Conservation (phyloP, 768 basidiomycete species). For the Hirschioporus abietinus region DNA sequence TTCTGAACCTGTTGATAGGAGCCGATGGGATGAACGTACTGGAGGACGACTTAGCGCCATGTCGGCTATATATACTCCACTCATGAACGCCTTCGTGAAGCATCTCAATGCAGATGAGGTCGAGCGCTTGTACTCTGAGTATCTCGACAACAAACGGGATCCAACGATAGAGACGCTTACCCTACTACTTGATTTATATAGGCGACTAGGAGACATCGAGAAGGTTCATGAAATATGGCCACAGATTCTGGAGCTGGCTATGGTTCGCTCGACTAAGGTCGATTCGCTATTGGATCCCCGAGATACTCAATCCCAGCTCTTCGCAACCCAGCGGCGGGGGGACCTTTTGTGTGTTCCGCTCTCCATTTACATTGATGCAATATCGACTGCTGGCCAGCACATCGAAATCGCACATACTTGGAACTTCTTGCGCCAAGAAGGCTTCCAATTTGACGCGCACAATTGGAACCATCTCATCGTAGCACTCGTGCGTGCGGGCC, state of each 20-base stretch:
- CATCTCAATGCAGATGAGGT: constrained; percentile 44
- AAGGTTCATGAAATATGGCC: constrained; percentile 63
- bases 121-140: constrained; percentile 49
- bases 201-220: constrained; percentile 48
- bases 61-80: constrained; percentile 54
- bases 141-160: constrained; percentile 47
- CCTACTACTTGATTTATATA: constrained; percentile 67
- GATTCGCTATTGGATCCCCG: constrained; percentile 27
- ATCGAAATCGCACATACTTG: constrained; percentile 58
- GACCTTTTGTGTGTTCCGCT: constrained; percentile 70
- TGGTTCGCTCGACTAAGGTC: constrained; percentile 30
- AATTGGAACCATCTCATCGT: constrained; percentile 89
- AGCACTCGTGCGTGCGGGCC: constrained; percentile 73
- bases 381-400: constrained; percentile 62
- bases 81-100: constrained; percentile 48
- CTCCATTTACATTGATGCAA: constrained; percentile 73
- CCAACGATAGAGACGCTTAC: constrained; percentile 58
- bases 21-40: constrained; percentile 29
- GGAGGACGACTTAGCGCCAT: constrained; percentile 39
- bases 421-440: constrained; percentile 52
- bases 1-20: not conserved
- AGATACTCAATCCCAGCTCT: constrained; percentile 13
- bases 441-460: constrained; percentile 77
- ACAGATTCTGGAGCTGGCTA: constrained; percentile 54
- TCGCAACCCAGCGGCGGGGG: constrained; percentile 28